Conservation (phyloP, 1,284 basidiomycete genomes). For the Cutaneotrichosporon spelunceum region DNA sequence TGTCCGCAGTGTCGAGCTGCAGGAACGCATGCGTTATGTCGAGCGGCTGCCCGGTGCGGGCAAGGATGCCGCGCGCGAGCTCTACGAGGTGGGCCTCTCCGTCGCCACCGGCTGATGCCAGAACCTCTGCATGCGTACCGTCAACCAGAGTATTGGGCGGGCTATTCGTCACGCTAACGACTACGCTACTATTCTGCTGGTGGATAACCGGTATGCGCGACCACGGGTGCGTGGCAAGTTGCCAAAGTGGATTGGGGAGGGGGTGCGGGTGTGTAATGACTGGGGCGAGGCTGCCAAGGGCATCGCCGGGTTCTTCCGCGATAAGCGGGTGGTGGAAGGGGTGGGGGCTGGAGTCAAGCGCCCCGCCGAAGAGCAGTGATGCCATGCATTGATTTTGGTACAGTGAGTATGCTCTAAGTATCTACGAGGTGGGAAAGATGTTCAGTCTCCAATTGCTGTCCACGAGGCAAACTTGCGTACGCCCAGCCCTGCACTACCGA, state of each 20-base stretch:
- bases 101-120: slow-evolving; percentile 1
- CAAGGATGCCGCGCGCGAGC: slow-evolving; percentile 72
- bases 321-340: slow-evolving; percentile 33
- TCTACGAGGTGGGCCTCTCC: slow-evolving; percentile 61
- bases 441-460: not conserved
- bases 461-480: too few relatives aligned
- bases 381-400: slow-evolving; percentile 8
- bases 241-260: slow-evolving; percentile 79
- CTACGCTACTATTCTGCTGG: slow-evolving; percentile 76
- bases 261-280: slow-evolving; percentile 60
- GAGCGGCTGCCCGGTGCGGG: slow-evolving; percentile 54
- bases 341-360: not conserved
- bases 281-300: slow-evolving; percentile 73
- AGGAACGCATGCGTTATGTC: slow-evolving; percentile 86
- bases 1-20: slow-evolving; percentile 79
- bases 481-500: too few relatives aligned
- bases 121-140: slow-evolving; percentile 92
- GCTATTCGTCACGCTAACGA: slow-evolving; percentile 83
- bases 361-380: not conserved
- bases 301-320: slow-evolving; percentile 65
- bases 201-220: slow-evolving; percentile 74
- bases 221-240: slow-evolving; percentile 68
- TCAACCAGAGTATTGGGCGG: slow-evolving; percentile 95
- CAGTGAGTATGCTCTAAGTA: not conserved
- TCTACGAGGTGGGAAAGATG: not conserved